Base-by-base conservation (phyloP, 805 yeast genomes). In the Nakazawaea siamensis region DNA sequence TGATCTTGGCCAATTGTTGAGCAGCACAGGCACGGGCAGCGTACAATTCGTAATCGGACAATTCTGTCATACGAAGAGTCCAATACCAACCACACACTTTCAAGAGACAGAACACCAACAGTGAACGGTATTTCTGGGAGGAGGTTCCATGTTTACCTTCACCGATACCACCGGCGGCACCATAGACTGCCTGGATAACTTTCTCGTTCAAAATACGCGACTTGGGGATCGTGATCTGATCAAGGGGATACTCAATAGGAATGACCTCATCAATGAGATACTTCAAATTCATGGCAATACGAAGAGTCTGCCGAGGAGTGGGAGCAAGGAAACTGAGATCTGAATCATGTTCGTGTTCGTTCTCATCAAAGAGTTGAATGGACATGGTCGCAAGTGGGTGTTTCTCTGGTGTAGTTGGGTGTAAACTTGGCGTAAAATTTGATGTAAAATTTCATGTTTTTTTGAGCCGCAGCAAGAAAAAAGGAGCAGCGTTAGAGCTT, bases 101-200 rank as follows among this genome's bases (percentile, higher is more conserved):
- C 40, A 86, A 58, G 38, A 86, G 60, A 32, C 83, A 76, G 54
- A 81, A 86, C 1, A 84, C 66, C 30, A 85, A 52, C 17, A 75
- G 68, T 0, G 87, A 77, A 35, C 80, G 70, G 51, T 84, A 84
- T 48, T 76, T 74, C 45, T 67, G 62, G 0, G 78, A 63, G 1
- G 79, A 64, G 0, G 79, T 58, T 1, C 75, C 76, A 17, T 55
- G 49, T 33, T 62, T 55, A 2, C 80, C 82, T 31, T 70, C 57
- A 4, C 85, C 85, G 32, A 64, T 63, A 15, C 94, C 95, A 8
- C 94, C 94, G 14, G 94, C 94, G 5, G 94, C 92, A 19, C 66
- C 68, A 36, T 70, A 64, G 2, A 76, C 80, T 39, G 84, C 63
- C 11, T 64, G 51, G n/a, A 81, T 52, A 2, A 82, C 82, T 13